Base-by-base conservation (phyloP, 768 basidiomycete species). In the Lactarius pseudohatsudake region DNA sequence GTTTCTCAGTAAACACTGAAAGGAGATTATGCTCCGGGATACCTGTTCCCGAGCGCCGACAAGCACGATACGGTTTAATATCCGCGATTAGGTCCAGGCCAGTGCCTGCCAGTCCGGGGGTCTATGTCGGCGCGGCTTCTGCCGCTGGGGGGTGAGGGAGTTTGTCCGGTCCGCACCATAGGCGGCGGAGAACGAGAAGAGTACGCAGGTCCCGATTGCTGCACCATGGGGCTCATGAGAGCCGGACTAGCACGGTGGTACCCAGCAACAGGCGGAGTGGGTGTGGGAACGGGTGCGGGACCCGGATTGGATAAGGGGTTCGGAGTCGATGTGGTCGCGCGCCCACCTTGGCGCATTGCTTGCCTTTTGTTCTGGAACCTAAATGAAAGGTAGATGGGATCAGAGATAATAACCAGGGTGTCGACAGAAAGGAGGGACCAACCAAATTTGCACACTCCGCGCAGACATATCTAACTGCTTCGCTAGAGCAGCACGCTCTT, bases 381-480 rank as follows among this genome's bases (percentile, higher is more conserved):
- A 26, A 22, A 57, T 45, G 22, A 45, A 61, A 10, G 18, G 16
- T 16, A 22, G 30, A 58, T 36, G 32, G 16, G 61, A 38, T 62
- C 61, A 66, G 62, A 45, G 28, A 34, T 22, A 47, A 40, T 28
- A 40, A 36, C 41, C 28, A 10, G 8, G 50, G 2, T 18, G 13
- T 28, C 45, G 41, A 50, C 47, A 41, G 60, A 59, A 54, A 28
- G 53, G 34, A 45, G 56, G 41, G 18, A 72, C 80, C 71, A 75
- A 92, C 92, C 92, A 94, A 64, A 94, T 93, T 75, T 94, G 92
- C 65, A 94, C 92, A 70, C 89, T 91, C 69, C 92, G 79, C 47
- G 92, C 84, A 57, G 89, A 86, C 92, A 94, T 93, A 70, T 90
- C 90, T 67, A 93, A 79, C 71, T 84, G 80, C 69, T 86, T 90